These are phyloP conservation scores for Noccaea caerulescens DNA, from an alignment of 345 rosid species.

Conservation along the genomic window DNA sequence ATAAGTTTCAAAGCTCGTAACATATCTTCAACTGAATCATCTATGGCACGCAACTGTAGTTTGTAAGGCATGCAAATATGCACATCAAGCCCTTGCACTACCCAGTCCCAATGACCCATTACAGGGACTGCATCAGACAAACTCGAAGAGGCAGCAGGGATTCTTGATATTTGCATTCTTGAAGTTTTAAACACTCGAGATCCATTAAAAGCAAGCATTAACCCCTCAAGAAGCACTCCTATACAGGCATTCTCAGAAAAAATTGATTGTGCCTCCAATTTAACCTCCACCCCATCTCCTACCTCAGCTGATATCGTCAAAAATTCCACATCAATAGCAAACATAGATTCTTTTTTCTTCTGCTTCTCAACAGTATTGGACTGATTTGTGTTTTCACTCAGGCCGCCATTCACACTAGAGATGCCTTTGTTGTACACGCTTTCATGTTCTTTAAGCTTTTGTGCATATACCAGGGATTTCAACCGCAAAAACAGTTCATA, in stretches of 20 bases:
- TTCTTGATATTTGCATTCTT: constrained; percentile 91
- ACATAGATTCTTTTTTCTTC: constrained; percentile 88
- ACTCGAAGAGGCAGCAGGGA: constrained; percentile 66
- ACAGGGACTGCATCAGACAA: constrained; percentile 57
- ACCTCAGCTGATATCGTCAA: constrained; percentile 76
- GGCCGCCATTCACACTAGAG: constrained; percentile 48
- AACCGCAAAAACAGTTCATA: constrained; percentile 74
- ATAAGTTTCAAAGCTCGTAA: constrained; percentile 82
- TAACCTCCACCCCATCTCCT: constrained; percentile 92
- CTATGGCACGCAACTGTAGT: constrained; percentile 93
- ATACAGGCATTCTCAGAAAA: constrained; percentile 96
- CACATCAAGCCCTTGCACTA: constrained; percentile 88
- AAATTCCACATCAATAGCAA: constrained; percentile 92
- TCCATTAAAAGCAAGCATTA: constrained; percentile 71
- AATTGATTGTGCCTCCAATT: constrained; percentile 86
- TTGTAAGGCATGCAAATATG: constrained; percentile 89
- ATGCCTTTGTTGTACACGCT: constrained; percentile 47
- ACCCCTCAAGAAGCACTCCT: constrained; percentile 96
- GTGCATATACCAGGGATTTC: constrained; percentile 61
- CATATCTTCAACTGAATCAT: constrained; percentile 96
- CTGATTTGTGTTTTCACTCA: constrained; percentile 49
- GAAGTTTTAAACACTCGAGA: constrained; percentile 76
- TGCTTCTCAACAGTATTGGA: constrained; percentile 55
- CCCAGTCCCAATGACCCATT: constrained; percentile 60
- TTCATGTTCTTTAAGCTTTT: constrained; percentile 57